These are phyloP conservation scores for Malus hybrid DNA, from an alignment of 331 rosid species.

Conservation along the genomic window DNA sequence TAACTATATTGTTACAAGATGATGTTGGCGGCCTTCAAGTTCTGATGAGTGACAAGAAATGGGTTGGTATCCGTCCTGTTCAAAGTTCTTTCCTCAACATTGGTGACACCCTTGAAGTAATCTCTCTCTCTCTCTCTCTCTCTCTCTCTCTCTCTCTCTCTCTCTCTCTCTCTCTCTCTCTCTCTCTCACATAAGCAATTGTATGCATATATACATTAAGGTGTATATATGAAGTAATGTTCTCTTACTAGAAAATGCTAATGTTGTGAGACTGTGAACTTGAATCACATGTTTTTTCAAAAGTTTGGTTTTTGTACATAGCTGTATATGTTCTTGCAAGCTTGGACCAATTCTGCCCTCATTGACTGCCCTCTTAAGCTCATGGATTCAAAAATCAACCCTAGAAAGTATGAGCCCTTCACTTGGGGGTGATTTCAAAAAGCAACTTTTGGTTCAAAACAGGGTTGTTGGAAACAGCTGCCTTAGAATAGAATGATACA, in stretches of 20 bases:
- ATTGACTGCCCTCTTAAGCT: constrained; percentile 6
- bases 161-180: no score
- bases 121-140: not conserved
- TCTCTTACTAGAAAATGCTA: not conserved
- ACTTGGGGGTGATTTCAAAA: constrained; percentile 4
- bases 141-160: no score
- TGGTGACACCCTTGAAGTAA: constrained; percentile 13
- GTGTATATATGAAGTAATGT: not conserved
- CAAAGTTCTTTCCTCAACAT: constrained; percentile 11
- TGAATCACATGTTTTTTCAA: not conserved
- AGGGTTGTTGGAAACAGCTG: constrained; percentile 11
- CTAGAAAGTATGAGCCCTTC: constrained; percentile 2
- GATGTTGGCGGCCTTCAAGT: constrained; percentile 14
- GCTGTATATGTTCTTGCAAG: not conserved
- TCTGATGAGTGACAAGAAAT: not conserved
- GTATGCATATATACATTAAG: not conserved
- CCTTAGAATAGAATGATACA: not conserved
- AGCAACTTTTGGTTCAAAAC: no score
- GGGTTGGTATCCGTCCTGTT: constrained; percentile 14
- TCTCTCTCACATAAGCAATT: no score
- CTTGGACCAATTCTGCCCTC: constrained; percentile 9
- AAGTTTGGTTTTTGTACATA: not conserved
- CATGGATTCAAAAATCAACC: not conserved
- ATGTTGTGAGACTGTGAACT: not conserved
- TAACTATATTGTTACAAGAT: constrained; percentile 12